These are phyloP conservation scores for Eutypa lata DNA, from an alignment of 2,329 filamentous ascomycete species.

Conservation along the genomic window DNA sequence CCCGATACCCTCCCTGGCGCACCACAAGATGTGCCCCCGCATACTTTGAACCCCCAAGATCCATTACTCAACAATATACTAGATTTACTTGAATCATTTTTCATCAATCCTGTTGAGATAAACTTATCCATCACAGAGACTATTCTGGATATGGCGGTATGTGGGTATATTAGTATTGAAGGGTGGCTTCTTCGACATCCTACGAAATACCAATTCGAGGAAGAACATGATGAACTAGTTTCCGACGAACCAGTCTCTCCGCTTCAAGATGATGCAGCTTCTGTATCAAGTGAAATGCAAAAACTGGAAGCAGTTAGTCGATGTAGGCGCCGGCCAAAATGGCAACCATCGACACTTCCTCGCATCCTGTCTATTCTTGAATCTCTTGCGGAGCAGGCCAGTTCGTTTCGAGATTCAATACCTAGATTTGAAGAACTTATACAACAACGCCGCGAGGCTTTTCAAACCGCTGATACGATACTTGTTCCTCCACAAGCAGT, in stretches of 20 bases:
- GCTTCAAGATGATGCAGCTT: conserved; percentile 15
- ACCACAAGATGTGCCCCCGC: conserved; percentile 57
- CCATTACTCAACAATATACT: conserved; percentile 63
- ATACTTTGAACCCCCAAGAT: conserved; percentile 61
- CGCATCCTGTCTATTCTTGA: conserved; percentile 58
- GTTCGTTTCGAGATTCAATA: conserved; percentile 59
- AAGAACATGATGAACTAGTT: conserved; percentile 35
- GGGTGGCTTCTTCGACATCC: conserved; percentile 85
- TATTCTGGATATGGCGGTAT: conserved; percentile 77
- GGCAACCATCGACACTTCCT: conserved; percentile 47
- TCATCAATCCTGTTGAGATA: conserved; percentile 85
- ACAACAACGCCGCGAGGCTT: conserved; percentile 61
- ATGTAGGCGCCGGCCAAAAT: conserved; percentile 53
- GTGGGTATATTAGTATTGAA: conserved; percentile 80
- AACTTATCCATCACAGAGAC: conserved; percentile 86
- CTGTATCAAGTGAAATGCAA: conserved; percentile 34
- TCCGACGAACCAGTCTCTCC: conserved; percentile 19
- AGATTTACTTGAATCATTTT: conserved; percentile 74
- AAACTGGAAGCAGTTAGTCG: conserved; percentile 46
- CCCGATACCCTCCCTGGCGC: conserved; percentile 57
- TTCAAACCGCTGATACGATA: conserved; percentile 56
- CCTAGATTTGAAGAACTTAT: conserved; percentile 72
- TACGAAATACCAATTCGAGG: conserved; percentile 56
- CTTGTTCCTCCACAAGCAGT: conserved; percentile 32
- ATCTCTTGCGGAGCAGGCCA: conserved; percentile 59